These are phyloP conservation scores for Talaromyces sp. DNA, from an alignment of 2,329 filamentous ascomycete species.

Conservation along the genomic window DNA sequence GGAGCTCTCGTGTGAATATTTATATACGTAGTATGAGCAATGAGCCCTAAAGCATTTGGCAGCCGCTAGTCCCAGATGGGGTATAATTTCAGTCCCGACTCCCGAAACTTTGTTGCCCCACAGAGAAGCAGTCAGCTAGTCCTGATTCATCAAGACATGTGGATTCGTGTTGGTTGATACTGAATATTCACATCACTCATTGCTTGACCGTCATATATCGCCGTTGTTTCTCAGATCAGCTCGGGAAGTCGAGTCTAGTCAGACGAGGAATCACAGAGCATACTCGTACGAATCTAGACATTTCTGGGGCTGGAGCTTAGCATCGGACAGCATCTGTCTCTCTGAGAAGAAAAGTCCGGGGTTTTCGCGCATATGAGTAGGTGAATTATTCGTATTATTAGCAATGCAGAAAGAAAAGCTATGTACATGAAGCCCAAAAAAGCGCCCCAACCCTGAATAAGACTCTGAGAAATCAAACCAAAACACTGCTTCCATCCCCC, in stretches of 20 bases:
- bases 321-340: neutral
- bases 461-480: constrained; percentile 3
- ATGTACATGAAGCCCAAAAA: constrained; percentile 9
- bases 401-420: neutral
- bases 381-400: neutral
- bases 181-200: neutral
- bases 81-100: neutral
- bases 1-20: neutral
- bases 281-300: neutral
- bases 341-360: neutral
- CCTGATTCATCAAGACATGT: too few species aligned
- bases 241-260: neutral
- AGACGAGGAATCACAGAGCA: neutral
- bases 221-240: neutral
- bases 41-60: neutral
- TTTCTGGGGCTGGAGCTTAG: neutral
- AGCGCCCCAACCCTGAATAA: neutral
- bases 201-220: neutral
- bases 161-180: too few species aligned
- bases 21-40: neutral
- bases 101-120: too few species aligned
- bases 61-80: neutral
- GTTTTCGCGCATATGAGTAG: neutral
- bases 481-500: constrained; percentile 18
- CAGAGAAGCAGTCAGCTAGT: too few species aligned